Percentiles rank a stretch among this genome's conserved stretches.
phyloP scores from a whole-genome alignment of 371 early-diverging fungal species.

The Mortierella sp. region DNA sequence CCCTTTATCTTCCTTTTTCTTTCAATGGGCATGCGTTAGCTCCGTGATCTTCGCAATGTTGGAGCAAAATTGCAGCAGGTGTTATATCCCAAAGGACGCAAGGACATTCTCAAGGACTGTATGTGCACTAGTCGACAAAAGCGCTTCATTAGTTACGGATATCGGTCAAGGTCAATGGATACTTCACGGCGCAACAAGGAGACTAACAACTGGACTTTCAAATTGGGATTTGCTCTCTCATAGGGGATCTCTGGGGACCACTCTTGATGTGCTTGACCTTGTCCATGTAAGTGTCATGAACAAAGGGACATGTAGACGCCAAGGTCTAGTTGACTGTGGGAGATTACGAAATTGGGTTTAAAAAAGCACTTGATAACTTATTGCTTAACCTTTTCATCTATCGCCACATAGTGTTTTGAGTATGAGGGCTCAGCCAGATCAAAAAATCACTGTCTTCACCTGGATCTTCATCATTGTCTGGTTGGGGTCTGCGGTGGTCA shows the following conservation, averaged over 20 bases:
- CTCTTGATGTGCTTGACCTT: conserved; percentile 89
- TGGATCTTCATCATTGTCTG: conserved; percentile 93
- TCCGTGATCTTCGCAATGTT: conserved; percentile 84
- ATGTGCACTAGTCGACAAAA: conserved; percentile 36
- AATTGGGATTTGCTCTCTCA: not conserved
- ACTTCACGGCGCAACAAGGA: not conserved
- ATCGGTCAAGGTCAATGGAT: not conserved
- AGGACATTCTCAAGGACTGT: conserved; percentile 86
- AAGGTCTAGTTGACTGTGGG: not conserved
- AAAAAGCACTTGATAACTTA: not conserved
- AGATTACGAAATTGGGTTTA: not conserved
- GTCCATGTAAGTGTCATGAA: conserved; percentile 74
- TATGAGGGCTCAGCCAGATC: conserved; percentile 74
- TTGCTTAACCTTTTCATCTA: not conserved
- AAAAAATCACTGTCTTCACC: conserved; percentile 90
- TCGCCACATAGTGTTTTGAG: conserved; percentile 67
- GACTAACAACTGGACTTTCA: not conserved
- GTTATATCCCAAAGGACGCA: conserved; percentile 75
- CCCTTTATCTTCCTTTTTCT: conserved; percentile 1
- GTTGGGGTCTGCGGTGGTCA: conserved; percentile 93
- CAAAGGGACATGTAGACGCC: not conserved
- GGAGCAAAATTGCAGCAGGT: conserved; percentile 82
- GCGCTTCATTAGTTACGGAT: not conserved
- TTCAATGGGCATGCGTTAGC: conserved; percentile 58
- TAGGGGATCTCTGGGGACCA: conserved; percentile 98